Base-by-base conservation (phyloP, 2,329 filamentous ascomycete species). In the Ascochyta lentis region DNA sequence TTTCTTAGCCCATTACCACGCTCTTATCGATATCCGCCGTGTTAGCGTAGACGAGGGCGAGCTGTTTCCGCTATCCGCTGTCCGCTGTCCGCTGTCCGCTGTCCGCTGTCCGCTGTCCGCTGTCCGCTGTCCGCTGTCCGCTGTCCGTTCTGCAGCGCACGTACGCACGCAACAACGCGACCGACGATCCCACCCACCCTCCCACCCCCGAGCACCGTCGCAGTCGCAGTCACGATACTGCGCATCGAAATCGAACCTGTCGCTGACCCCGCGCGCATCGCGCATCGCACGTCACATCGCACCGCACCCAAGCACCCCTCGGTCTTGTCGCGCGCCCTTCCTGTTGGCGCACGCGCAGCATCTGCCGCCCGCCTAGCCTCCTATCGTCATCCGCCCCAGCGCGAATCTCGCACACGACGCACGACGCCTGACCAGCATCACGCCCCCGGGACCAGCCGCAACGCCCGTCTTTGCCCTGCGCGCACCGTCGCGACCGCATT, bases 401-500 rank as follows among this genome's bases (percentile, higher is more conserved):
- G 41, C 49, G 64, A 54, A 56, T 59, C 61, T 58, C 48, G 27
- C 55, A 56, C 40, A 52, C 56, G 58, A 57, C 59, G 49, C 50
- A 55, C 50, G 57, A 55, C 59, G 49, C 50, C 56, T 51, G 38
- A 39, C 41, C 54, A 22, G 8, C 54, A 59, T 56, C 53, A 40
- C 47, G 26, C 19, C 53, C 31, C 38, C 53, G 47, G 42, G 24
- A 42, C 47, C 57, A 29, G 37, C 49, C 45, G 44, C 49, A 46
- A 27, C 42, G 26, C 45, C 49, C 45, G 35, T 41, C 34, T 35
- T 33, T 35, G 49, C 40, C 46, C 24, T 64, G 63, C 69, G 67
- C 65, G 60, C 58, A 50, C 58, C 35, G 51, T 64, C 61, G 67
- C 66, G 65, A 64, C 63, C 51, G 55, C 63, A 64, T 59, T 68